A percentile compares a stretch with the other conserved stretches of the same genome.
Evolutionary conservation across 1,284 basidiomycete genomes (phyloP).

Genomic region (Cutaneotrichosporon arboriforme): DNA sequence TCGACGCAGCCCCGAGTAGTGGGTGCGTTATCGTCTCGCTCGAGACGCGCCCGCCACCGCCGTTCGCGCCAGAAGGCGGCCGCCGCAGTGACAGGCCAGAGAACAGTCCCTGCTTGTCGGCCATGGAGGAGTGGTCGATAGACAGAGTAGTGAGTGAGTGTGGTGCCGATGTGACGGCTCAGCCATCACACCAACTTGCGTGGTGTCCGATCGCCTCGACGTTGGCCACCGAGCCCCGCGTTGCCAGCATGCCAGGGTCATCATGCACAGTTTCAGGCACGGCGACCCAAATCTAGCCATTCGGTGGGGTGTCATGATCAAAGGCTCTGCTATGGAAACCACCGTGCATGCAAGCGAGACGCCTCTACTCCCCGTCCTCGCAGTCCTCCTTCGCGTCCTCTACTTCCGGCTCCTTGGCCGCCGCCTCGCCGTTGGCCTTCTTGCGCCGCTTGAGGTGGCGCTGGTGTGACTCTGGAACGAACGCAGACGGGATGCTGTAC

Average conservation of each 20-base stretch:
- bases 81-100: slow-evolving; percentile 34
- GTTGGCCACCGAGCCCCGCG: slow-evolving; percentile 1
- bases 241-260: background rate
- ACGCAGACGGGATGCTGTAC: slow-evolving; percentile 26
- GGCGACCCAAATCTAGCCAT: background rate
- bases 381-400: background rate
- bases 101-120: slow-evolving; percentile 28
- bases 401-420: background rate
- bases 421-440: slow-evolving; percentile 13
- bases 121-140: slow-evolving; percentile 5
- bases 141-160: background rate
- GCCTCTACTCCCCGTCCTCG: background rate
- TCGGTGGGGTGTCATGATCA: no score
- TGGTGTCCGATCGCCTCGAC: no score
- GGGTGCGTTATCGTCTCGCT: slow-evolving; percentile 37
- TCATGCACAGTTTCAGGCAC: background rate
- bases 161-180: background rate
- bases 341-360: slow-evolving; percentile 1
- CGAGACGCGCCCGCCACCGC: background rate
- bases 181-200: background rate
- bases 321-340: background rate
- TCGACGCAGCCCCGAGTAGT: slow-evolving; percentile 36
- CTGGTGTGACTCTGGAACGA: slow-evolving; percentile 28
- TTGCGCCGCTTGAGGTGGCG: slow-evolving; percentile 23
- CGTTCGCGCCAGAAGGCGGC: background rate